A percentile compares a stretch with the other conserved stretches of the same genome.
Conservation (phyloP, 1,284 basidiomycete species). For the Naganishia sp. region DNA sequence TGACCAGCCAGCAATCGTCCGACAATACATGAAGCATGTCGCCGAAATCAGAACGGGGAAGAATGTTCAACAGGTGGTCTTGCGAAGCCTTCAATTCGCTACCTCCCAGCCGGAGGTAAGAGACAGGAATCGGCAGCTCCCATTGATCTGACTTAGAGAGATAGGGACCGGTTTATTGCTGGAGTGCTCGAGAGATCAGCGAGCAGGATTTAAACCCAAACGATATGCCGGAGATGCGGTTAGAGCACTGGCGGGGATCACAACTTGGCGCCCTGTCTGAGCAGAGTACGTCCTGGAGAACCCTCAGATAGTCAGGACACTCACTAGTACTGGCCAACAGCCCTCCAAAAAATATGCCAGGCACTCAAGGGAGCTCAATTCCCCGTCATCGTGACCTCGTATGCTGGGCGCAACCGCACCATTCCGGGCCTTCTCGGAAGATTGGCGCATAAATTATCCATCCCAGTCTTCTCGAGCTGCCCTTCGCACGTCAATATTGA, state of each 20-base stretch:
- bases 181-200: constrained; percentile 68
- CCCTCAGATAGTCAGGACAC: not conserved
- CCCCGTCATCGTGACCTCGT: constrained; percentile 67
- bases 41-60: constrained; percentile 62
- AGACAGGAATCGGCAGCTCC: not conserved
- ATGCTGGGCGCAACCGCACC: constrained; percentile 62
- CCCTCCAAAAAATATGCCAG: constrained; percentile 55
- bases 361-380: constrained; percentile 60
- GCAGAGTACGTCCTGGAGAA: constrained; percentile 51
- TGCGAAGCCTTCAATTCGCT: constrained; percentile 66
- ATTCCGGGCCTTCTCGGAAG: constrained; percentile 58
- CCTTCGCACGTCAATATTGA: constrained; percentile 62
- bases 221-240: constrained; percentile 38
- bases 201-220: constrained; percentile 62
- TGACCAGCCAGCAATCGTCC: constrained; percentile 66
- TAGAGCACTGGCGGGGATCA: constrained; percentile 59
- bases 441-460: constrained; percentile 60
- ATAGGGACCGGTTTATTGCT: constrained; percentile 70
- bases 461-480: constrained; percentile 62
- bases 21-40: constrained; percentile 70
- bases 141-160: not conserved
- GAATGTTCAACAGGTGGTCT: constrained; percentile 59
- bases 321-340: constrained; percentile 42
- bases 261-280: constrained; percentile 59
- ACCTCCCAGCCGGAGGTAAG: constrained; percentile 29